Percentiles rank a stretch among this genome's conserved stretches.
Conservation (phyloP, 176 grass and related monocot species). For the Areca catechu region DNA sequence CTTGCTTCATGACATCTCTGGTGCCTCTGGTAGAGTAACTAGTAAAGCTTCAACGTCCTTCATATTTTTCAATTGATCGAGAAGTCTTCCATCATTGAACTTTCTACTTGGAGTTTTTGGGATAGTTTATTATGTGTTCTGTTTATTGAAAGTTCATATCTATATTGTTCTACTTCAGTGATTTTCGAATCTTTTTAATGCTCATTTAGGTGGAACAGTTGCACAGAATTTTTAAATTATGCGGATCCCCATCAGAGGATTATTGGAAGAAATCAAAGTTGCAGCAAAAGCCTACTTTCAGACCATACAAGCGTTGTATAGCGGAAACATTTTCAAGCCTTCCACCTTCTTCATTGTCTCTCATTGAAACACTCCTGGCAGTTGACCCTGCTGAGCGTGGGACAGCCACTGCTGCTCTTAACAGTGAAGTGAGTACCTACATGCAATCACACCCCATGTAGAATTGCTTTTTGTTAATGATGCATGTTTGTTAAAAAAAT, state of each 20-base stretch:
- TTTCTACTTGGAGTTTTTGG: too few species aligned
- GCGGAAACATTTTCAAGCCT: constrained; percentile 62
- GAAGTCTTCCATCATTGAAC: too few species aligned
- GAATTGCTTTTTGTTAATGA: constrained; percentile 18
- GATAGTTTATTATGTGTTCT: background rate
- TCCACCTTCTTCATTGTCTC: constrained; percentile 47
- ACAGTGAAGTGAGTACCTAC: constrained; percentile 67
- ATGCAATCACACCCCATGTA: background rate
- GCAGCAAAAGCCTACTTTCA: constrained; percentile 42
- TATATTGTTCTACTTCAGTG: background rate
- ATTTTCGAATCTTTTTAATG: background rate
- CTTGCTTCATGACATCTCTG: too few species aligned
- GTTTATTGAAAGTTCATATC: background rate
- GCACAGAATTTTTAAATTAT: constrained; percentile 95
- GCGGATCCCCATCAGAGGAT: constrained; percentile 70
- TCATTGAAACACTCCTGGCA: constrained; percentile 72
- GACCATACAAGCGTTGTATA: constrained; percentile 49
- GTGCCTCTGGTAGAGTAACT: too few species aligned
- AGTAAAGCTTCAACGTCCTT: too few species aligned
- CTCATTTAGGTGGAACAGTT: constrained; percentile 84
- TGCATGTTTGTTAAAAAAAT: too few species aligned
- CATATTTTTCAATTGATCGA: too few species aligned
- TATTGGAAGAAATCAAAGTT: constrained; percentile 77
- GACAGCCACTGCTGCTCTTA: constrained; percentile 77
- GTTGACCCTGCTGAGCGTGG: constrained; percentile 76